phyloP scores from a whole-genome alignment of 768 basidiomycete species.

The Mycena venus region DNA sequence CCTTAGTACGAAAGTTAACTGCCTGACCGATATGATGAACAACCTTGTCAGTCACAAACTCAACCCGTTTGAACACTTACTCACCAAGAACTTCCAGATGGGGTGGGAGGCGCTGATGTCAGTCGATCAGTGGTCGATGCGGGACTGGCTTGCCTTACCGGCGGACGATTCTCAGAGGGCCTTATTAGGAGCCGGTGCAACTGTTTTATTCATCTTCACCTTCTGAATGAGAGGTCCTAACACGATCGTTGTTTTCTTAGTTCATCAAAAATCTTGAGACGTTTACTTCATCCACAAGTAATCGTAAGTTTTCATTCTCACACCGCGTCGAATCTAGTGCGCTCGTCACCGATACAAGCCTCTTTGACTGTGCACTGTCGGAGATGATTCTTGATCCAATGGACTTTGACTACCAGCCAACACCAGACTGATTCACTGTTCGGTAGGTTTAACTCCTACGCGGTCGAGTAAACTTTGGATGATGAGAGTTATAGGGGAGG shows the following conservation, averaged over 20 bases:
- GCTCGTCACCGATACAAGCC: conserved; percentile 1
- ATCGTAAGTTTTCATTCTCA: conserved; percentile 7
- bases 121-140: conserved; percentile 5
- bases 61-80: background rate
- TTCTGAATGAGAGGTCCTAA: background rate
- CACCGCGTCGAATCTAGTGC: background rate
- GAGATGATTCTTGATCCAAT: conserved; percentile 15
- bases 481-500: conserved; percentile 35
- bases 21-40: conserved; percentile 2
- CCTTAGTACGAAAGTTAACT: conserved; percentile 1
- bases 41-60: conserved; percentile 3
- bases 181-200: conserved; percentile 26
- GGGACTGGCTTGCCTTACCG: conserved; percentile 4
- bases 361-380: background rate
- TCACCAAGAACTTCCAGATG: background rate
- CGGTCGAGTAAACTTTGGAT: background rate
- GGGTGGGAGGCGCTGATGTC: conserved; percentile 13
- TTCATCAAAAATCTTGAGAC: conserved; percentile 9
- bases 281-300: conserved; percentile 9
- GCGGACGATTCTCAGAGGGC: background rate
- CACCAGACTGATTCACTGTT: conserved; percentile 20
- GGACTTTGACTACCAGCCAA: conserved; percentile 22
- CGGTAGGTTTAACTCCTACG: conserved; percentile 3
- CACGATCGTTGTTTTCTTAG: background rate
- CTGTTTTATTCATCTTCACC: conserved; percentile 1